A percentile compares a stretch with the other conserved stretches of the same genome.
These are phyloP conservation scores for Digitaria exilis DNA, from an alignment of 202 grass and related monocot genomes.

Conservation along the genomic window DNA sequence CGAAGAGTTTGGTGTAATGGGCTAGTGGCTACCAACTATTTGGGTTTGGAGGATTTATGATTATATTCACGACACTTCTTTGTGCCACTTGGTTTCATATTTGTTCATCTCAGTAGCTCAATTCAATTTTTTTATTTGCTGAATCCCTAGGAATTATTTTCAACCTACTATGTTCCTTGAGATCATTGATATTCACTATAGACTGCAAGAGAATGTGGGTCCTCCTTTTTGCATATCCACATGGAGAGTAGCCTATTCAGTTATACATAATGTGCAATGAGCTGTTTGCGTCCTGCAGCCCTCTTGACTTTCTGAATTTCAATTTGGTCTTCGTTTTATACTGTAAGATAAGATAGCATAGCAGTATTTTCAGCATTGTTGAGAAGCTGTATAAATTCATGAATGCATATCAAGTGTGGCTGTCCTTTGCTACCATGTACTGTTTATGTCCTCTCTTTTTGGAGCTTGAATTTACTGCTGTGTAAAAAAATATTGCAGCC, in stretches of 20 bases:
- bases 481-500: slow-evolving; percentile 66
- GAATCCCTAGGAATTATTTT: background rate
- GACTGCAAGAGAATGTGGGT: background rate
- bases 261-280: slow-evolving; percentile 15
- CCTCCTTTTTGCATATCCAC: background rate
- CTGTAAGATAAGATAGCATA: slow-evolving; percentile 26
- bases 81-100: background rate
- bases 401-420: background rate
- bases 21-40: background rate
- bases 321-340: background rate
- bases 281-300: background rate
- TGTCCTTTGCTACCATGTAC: background rate
- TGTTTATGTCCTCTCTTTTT: slow-evolving; percentile 15
- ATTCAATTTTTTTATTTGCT: background rate
- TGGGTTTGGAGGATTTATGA: background rate
- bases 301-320: background rate
- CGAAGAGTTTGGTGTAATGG: background rate
- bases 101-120: background rate
- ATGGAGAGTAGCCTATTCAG: background rate
- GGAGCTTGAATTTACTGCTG: slow-evolving; percentile 35
- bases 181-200: background rate
- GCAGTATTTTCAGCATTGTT: background rate
- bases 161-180: background rate
- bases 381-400: background rate
- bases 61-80: background rate